phyloP scores from a whole-genome alignment of 176 grass and related monocot genomes.

The Areca catechu region DNA sequence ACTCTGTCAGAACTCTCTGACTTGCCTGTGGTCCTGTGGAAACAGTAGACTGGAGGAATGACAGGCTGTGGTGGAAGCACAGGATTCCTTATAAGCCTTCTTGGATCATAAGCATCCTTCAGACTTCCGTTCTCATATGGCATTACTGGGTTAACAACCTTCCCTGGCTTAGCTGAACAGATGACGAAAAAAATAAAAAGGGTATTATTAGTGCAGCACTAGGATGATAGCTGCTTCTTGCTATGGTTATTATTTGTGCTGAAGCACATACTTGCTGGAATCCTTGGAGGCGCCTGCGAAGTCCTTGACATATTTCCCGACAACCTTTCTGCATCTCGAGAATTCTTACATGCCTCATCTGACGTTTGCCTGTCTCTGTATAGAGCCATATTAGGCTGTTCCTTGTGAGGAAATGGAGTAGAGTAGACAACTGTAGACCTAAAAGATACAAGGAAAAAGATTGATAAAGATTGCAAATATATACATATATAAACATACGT shows the following conservation, averaged over 20 bases:
- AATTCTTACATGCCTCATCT: constrained; percentile 43
- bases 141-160: constrained; percentile 57
- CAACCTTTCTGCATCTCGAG: constrained; percentile 25
- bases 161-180: constrained; percentile 68
- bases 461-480: too few relatives aligned
- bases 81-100: constrained; percentile 50
- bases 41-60: constrained; percentile 54
- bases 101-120: constrained; percentile 59
- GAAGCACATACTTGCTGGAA: constrained; percentile 41
- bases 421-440: constrained; percentile 93
- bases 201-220: background rate
- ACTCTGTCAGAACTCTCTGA: constrained; percentile 33
- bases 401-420: constrained; percentile 48
- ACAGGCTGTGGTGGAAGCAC: constrained; percentile 52
- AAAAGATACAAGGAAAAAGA: constrained; percentile 1
- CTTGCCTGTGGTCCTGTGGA: constrained; percentile 52
- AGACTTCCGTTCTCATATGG: constrained; percentile 56
- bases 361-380: constrained; percentile 43
- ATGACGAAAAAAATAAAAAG: background rate
- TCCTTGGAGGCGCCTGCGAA: constrained; percentile 57
- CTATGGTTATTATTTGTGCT: background rate
- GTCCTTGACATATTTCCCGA: constrained; percentile 20
- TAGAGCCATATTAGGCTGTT: constrained; percentile 37
- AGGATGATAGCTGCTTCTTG: background rate
- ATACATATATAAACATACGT: too few relatives aligned